These are phyloP conservation scores for Gynandropsis gynandra DNA, from an alignment of 345 rosid genomes.

Conservation along the genomic window DNA sequence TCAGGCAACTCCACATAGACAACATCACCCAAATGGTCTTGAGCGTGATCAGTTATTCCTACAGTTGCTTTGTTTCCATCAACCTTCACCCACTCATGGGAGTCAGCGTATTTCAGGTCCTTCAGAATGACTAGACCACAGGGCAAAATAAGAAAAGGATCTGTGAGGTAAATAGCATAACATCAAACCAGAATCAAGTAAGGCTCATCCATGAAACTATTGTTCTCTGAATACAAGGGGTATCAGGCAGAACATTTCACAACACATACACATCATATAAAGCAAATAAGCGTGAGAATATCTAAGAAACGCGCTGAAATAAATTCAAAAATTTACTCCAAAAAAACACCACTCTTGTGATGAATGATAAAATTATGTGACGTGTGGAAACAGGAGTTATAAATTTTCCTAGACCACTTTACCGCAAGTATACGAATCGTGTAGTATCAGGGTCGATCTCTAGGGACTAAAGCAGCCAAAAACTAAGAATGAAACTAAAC, in stretches of 20 bases:
- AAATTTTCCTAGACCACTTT: too few species aligned
- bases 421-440: too few species aligned
- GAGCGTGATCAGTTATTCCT: slow-evolving; percentile 97
- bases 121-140: slow-evolving; percentile 43
- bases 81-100: slow-evolving; percentile 93
- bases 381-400: too few species aligned
- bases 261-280: too few species aligned
- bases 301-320: not conserved
- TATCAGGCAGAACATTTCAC: too few species aligned
- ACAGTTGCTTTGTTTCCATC: slow-evolving; percentile 67
- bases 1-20: slow-evolving; percentile 92
- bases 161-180: slow-evolving; percentile 20
- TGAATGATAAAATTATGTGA: too few species aligned
- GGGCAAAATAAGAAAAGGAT: not conserved
- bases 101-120: slow-evolving; percentile 78
- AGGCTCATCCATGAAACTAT: not conserved
- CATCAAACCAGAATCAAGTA: slow-evolving; percentile 15
- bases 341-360: too few species aligned
- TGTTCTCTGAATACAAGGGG: too few species aligned
- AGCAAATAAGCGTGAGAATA: too few species aligned
- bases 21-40: slow-evolving; percentile 94
- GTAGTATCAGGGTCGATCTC: too few species aligned
- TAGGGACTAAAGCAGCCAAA: too few species aligned
- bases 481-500: too few species aligned
- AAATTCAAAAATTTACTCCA: not conserved